Base-by-base conservation (phyloP, 345 rosid species). In the Corymbia maculata region DNA sequence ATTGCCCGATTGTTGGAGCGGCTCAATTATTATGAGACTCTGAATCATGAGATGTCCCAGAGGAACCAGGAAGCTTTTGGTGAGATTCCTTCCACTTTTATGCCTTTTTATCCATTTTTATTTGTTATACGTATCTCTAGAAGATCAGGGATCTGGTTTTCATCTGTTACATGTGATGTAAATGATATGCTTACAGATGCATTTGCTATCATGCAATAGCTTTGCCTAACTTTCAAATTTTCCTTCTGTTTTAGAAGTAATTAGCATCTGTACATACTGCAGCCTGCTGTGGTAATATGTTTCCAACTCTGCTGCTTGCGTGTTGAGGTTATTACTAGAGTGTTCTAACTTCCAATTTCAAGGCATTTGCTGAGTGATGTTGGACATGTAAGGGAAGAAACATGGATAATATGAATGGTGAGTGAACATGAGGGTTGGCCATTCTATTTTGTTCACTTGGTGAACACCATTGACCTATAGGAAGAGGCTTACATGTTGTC, bases 61-160 rank as follows among this genome's bases (percentile, higher is more conserved):
- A 93, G 97, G 90, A 97, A 95, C 93, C 99, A 97, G 92, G 98
- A 95, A 92, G 94, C 94, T 86, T 90, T 96, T 61, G 99, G 99
- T 97, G 89, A 91, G 95, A 75, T 75, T 42, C 15, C 49, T 75
- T 36, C 82, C 24, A 36, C 82, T 70, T 68, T 70, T 75, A 79
- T 28, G 90, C 47, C 82, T 70, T 70, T 19, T 70, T 19, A 36
- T 13, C 16, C 26, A 36, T 70, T 75, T 36, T 5, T 36, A 75
- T 17, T 19, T 75, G 82, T 70, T 26, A 75, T 17, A 44, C 13
- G 49, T 75, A 2, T 36, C 26, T 75, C 6, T 75, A 75, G 82
- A 75, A 36, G 49, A 75, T 36, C 13, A 5, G 49, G 47, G 13
- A 75, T 75, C 82, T 75, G 47, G 82, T 75, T 75, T 9, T 36